phyloP scores from a whole-genome alignment of 169 alveolate genomes.

The Eimeria maxima region DNA sequence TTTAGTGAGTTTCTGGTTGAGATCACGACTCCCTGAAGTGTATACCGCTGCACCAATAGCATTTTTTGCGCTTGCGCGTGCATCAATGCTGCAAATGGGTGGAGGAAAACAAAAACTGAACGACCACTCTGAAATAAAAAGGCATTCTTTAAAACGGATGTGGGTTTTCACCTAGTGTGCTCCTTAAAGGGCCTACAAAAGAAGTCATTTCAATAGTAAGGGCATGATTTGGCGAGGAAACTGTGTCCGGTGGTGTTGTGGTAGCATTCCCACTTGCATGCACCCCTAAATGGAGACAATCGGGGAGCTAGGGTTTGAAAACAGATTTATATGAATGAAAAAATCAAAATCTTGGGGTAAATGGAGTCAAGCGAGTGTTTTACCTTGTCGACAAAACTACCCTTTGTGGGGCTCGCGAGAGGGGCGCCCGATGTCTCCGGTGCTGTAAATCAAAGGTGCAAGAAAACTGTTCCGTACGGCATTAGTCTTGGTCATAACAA shows the following conservation, averaged over 20 bases:
- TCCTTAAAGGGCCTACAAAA: not conserved
- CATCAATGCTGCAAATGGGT: not conserved
- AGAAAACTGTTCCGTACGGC: not conserved
- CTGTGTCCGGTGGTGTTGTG: not conserved
- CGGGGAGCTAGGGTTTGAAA: not conserved
- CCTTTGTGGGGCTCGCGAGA: conserved; percentile 9
- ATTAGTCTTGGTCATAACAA: not conserved
- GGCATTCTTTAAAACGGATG: not conserved
- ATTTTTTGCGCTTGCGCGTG: not conserved
- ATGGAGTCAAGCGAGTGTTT: not conserved
- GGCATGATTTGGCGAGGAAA: not conserved
- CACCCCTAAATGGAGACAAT: not conserved
- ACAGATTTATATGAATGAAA: not conserved
- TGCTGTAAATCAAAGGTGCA: conserved; percentile 8
- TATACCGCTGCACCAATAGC: not conserved
- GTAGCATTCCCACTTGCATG: not conserved
- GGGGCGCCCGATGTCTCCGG: conserved; percentile 16
- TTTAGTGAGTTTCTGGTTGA: not conserved
- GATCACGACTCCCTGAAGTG: not conserved
- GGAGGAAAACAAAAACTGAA: conserved; percentile 8
- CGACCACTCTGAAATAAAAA: not conserved
- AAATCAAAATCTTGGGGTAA: not conserved
- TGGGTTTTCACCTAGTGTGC: not conserved
- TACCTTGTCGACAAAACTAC: not conserved
- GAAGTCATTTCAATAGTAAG: not conserved